Evolutionary conservation across 140 eudicot genomes (phyloP), one percentile per base, ranked within the genome.

Genomic region (Flaveria floridana): DNA sequence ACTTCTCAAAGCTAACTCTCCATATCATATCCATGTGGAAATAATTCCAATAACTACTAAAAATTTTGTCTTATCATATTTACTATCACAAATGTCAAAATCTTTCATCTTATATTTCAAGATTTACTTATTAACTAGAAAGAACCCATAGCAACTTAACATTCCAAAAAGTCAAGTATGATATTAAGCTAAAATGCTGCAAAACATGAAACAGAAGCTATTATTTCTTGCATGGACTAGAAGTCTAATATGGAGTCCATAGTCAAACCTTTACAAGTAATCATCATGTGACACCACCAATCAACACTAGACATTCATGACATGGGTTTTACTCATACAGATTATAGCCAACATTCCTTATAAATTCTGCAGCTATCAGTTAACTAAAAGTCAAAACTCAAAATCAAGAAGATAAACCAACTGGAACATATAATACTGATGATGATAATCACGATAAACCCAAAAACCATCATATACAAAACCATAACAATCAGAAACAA

Each of bases 1-100:
- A 82, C 85, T 76, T 64, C 44, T 72, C 82, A 82, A 82, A 76
- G 75, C 71, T 77, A 72, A 58, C 76, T 28, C 84, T 80, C 84
- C 74, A 76, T 41, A 68, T 74, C 80, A 80, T 42, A 59, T 58
- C 80, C 80, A 80, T 68, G 84, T 80, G 71, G 66, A 68, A 74
- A 80, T 55, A 80, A 71, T 78, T 58, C n/a, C 66, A 71, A 59
- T 13, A 19, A 70, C 72, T 71, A 62, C 39, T 57, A 61, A 58
- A 74, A 61, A 80, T 56, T 21, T 21, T 57, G 59, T 9, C 48
- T 72, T 71, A 50, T 50, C 66, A 50, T 21, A 13, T 63, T 26
- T 15, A 28, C 46, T 15, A 63, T 63, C 19, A 63, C 68, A 77
- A 48, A 11, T 78, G 64, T 71, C 82, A 72, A 39, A 10, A 51